Evolutionary conservation across 2,329 filamentous ascomycete genomes (phyloP), one percentile per base, ranked within the genome.

Genomic region (Neonectria sp.): DNA sequence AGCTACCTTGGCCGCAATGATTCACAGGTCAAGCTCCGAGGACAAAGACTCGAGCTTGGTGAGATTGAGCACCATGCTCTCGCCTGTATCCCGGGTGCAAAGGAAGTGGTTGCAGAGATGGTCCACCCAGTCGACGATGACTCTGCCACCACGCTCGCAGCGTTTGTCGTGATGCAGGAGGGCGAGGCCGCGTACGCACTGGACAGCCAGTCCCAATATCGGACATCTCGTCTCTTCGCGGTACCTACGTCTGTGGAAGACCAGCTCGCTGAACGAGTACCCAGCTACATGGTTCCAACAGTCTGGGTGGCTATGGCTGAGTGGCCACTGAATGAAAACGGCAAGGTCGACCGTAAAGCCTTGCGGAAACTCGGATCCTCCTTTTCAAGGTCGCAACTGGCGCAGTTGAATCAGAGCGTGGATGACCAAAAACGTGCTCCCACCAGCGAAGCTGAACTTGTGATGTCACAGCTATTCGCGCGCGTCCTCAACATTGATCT

Each of bases 1-100:
- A 69, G 79, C 0, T 86, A 83, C 55, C 69, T 86, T 33, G 87
- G 86, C 45, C 81, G 88, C n/a, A 88, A 87, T 66, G 88, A 90
- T 69, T 82, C 82, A 0, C 88, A 90, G 72, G 82, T 89, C 58
- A 91, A 90, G 75, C 76, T 90, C 8, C 82, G 84, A 21, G 90
- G 90, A 25, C 89, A 85, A 67, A 77, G 88, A 60, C 80, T 88
- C 55, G 90, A 87, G 77, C 79, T 87, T 17, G 72, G 65, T 0
- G 75, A 76, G 52, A 37, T 74, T 2, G 71, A 73, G 46, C 24
- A 51, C 24, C 60, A 65, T 45, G 56, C 56, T 46, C 57, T 31
- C n/a, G 40, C 61, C 45, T 53, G 46, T 45, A 43, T 25, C 48
- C 62, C 11, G 43, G 65, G n/a, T 46, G 52, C 13, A 52, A 63